These are phyloP conservation scores for Gymnopus androsaceus DNA, from an alignment of 1,284 basidiomycete genomes.

Conservation along the genomic window DNA sequence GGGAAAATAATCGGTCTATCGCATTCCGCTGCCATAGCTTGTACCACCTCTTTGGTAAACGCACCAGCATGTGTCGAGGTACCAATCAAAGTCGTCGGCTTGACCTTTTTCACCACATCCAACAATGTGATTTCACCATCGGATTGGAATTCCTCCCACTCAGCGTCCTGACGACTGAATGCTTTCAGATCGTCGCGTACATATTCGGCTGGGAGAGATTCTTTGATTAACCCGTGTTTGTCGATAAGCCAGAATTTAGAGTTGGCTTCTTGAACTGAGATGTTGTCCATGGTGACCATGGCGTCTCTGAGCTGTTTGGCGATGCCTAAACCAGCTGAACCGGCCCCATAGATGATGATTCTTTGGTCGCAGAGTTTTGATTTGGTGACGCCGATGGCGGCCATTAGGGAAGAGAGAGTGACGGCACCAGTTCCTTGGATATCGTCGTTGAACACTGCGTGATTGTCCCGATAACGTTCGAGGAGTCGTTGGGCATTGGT, in stretches of 20 bases:
- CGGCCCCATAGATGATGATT: slow-evolving; percentile 79
- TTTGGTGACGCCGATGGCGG: slow-evolving; percentile 76
- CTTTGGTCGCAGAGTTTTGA: slow-evolving; percentile 71
- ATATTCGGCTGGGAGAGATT: slow-evolving; percentile 37
- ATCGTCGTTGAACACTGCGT: slow-evolving; percentile 11
- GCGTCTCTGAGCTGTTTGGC: slow-evolving; percentile 73
- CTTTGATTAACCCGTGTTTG: slow-evolving; percentile 57
- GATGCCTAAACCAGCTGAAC: slow-evolving; percentile 83
- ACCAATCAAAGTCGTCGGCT: slow-evolving; percentile 78
- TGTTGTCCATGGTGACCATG: slow-evolving; percentile 61
- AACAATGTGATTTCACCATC: slow-evolving; percentile 53
- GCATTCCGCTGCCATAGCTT: slow-evolving; percentile 66
- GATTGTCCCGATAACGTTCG: slow-evolving; percentile 58
- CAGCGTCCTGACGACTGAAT: slow-evolving; percentile 59
- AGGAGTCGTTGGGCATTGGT: slow-evolving; percentile 75
- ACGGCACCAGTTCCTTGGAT: slow-evolving; percentile 89
- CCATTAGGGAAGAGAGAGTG: slow-evolving; percentile 75
- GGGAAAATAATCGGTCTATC: slow-evolving; percentile 82
- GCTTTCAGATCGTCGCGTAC: slow-evolving; percentile 55
- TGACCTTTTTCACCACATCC: slow-evolving; percentile 69
- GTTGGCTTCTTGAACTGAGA: slow-evolving; percentile 62
- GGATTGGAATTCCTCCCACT: slow-evolving; percentile 48
- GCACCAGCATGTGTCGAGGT: slow-evolving; percentile 79
- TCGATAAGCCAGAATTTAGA: slow-evolving; percentile 69
- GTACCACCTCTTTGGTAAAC: slow-evolving; percentile 78